A percentile compares a stretch with the other conserved stretches of the same genome.
Evolutionary conservation across 495 filamentous ascomycete species (phyloP).

Genomic region (Aspergillus biplanus): DNA sequence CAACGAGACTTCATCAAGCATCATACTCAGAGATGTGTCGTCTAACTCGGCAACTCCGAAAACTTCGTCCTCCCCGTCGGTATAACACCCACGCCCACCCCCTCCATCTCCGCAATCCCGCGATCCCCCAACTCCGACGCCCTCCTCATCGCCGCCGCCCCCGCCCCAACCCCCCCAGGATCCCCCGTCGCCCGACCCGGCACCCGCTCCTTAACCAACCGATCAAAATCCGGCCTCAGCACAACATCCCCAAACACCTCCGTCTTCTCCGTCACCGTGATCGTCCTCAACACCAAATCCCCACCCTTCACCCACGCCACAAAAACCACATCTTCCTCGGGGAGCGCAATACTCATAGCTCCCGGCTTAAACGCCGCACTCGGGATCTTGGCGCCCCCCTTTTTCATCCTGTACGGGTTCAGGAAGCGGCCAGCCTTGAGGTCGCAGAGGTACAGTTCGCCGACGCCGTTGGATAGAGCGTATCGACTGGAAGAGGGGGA

Average conservation of each 20-base stretch:
- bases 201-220: slow-evolving; percentile 20
- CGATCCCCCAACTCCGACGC: too few relatives aligned
- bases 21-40: too few relatives aligned
- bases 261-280: slow-evolving; percentile 16
- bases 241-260: slow-evolving; percentile 22
- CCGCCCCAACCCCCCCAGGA: too few relatives aligned
- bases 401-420: slow-evolving; percentile 18
- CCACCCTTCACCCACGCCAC: slow-evolving; percentile 24
- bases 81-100: too few relatives aligned
- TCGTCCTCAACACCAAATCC: slow-evolving; percentile 21
- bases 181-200: too few relatives aligned
- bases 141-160: too few relatives aligned
- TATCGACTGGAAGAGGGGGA: slow-evolving; percentile 23
- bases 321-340: slow-evolving; percentile 19
- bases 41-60: too few relatives aligned
- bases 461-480: slow-evolving; percentile 21
- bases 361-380: slow-evolving; percentile 22
- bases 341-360: slow-evolving; percentile 21
- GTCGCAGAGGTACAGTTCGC: slow-evolving; percentile 24
- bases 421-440: slow-evolving; percentile 16
- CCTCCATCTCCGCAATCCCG: too few relatives aligned
- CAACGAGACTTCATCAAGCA: too few relatives aligned
- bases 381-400: slow-evolving; percentile 20
- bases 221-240: slow-evolving; percentile 24
- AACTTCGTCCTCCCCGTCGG: too few relatives aligned